Conservation (phyloP, 2,329 filamentous ascomycete genomes). For the Claviceps africana region DNA sequence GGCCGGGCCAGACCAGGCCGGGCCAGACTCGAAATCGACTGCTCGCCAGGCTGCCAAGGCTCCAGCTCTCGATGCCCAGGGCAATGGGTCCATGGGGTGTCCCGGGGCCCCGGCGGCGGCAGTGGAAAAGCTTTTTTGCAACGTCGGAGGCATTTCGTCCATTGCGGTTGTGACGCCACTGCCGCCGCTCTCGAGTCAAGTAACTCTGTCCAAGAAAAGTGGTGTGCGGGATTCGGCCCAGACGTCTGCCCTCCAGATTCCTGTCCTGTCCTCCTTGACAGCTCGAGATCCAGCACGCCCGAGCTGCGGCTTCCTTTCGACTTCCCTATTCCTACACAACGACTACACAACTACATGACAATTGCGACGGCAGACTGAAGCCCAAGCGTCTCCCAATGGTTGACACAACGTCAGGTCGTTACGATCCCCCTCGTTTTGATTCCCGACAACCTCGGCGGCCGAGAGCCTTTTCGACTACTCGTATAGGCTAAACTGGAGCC, state of each 20-base stretch:
- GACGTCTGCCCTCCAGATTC: neutral
- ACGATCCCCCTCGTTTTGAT: neutral
- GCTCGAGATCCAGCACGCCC: neutral
- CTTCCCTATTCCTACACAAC: neutral
- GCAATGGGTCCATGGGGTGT: too few species aligned
- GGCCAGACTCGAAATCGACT: neutral
- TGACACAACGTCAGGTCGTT: neutral
- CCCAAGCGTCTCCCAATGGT: neutral
- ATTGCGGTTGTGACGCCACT: constrained; percentile 1
- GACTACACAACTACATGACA: neutral
- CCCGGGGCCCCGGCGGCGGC: too few species aligned
- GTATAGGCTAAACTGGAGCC: neutral
- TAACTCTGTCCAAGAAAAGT: neutral
- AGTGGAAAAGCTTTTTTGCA: neutral
- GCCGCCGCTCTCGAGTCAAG: neutral
- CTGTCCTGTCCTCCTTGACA: neutral
- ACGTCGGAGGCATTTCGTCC: neutral
- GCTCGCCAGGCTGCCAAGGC: neutral
- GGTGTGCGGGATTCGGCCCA: neutral
- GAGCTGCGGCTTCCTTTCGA: neutral
- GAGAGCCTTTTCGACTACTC: neutral
- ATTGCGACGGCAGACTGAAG: neutral
- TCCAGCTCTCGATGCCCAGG: too few species aligned
- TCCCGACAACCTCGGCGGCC: neutral
- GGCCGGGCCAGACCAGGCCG: too few species aligned